Base-by-base conservation (phyloP, 2,329 filamentous ascomycete genomes). In the Colletotrichum sp. region DNA sequence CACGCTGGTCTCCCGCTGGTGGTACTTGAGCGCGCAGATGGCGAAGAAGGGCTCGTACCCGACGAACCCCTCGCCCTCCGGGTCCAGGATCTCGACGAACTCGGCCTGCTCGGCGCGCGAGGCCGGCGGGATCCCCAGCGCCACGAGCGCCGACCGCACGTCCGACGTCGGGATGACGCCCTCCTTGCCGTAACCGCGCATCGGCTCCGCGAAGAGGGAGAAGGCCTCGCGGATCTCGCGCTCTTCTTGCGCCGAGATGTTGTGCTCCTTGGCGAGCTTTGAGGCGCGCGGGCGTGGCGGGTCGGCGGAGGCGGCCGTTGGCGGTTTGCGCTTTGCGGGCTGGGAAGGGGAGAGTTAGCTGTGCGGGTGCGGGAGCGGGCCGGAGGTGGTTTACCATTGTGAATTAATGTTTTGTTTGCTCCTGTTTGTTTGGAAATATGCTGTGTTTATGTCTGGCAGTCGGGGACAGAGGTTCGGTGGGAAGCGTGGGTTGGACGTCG, bases 221-320 rank as follows among this genome's bases (percentile, higher is more conserved):
- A 97, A 98, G 16, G 96, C 96, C 84, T 98, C 96, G 80, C 92
- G 93, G 82, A 99, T 98, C 86, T 98, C 96, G 79, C 91, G 90
- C 86, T 98, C 96, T 85, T 98, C 94, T 78, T 94, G 92, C 55
- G 93, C 94, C 16, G 92, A 93, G 81, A 98, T 92, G 83, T 96
- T 93, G 89, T 98, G 93, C 82, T 98, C 95, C 86, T 96, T 96
- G 34, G 96, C 96, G 80, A 98, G 94, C 84, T 96, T 97, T 74
- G 96, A 98, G 81, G 92, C 92, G 77, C 94, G 94, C 71, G 88
- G 86, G 74, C 66, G 70, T 69, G 77, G 67, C 81, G 77, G 82
- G 66, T 81, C 78, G 9, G 82, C 69, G 74, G 81, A 71, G 21
- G 82, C 73, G 24, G 81, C 73, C 68, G 83, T 81, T 62, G 83